These are phyloP conservation scores for Helianthus tuberosus DNA, from an alignment of 129 eudicot genomes.

Conservation along the genomic window DNA sequence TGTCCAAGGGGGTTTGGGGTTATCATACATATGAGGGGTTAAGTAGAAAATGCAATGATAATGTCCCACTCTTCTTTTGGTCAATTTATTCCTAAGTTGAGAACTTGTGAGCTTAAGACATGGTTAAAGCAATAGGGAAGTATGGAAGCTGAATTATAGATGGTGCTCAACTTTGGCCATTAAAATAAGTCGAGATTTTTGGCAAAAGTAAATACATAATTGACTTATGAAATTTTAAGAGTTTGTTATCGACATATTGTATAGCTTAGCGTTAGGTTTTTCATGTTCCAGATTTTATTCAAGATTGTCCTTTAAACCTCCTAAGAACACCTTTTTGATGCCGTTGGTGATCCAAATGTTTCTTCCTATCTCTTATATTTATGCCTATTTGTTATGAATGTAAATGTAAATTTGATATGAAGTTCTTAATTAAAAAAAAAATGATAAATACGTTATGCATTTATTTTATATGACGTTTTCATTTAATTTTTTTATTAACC, in stretches of 20 bases:
- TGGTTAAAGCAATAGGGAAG: background rate
- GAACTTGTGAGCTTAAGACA: conserved; percentile 5
- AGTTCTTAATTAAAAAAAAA: too few species aligned
- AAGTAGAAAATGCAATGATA: too few species aligned
- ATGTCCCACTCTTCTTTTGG: too few species aligned
- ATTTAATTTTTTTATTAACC: too few species aligned
- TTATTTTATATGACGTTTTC: too few species aligned
- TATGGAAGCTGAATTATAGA: background rate
- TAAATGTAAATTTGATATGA: too few species aligned
- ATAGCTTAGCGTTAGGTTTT: conserved; percentile 3
- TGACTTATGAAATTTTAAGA: conserved; percentile 3
- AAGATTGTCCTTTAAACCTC: background rate
- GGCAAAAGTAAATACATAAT: background rate
- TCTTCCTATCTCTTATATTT: too few species aligned
- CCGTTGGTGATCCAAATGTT: too few species aligned
- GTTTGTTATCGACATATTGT: background rate
- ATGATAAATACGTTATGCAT: too few species aligned
- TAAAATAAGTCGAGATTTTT: background rate
- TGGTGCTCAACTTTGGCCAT: background rate
- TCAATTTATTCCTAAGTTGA: background rate
- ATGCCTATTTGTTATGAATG: too few species aligned
- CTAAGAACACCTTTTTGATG: background rate
- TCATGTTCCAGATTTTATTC: background rate
- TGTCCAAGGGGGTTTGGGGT: too few species aligned
- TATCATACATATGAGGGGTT: too few species aligned